A percentile compares a stretch with the other conserved stretches of the same genome.
These are phyloP conservation scores for Cercospora zeae-maydis DNA, from an alignment of 2,329 filamentous ascomycete species.

Conservation along the genomic window DNA sequence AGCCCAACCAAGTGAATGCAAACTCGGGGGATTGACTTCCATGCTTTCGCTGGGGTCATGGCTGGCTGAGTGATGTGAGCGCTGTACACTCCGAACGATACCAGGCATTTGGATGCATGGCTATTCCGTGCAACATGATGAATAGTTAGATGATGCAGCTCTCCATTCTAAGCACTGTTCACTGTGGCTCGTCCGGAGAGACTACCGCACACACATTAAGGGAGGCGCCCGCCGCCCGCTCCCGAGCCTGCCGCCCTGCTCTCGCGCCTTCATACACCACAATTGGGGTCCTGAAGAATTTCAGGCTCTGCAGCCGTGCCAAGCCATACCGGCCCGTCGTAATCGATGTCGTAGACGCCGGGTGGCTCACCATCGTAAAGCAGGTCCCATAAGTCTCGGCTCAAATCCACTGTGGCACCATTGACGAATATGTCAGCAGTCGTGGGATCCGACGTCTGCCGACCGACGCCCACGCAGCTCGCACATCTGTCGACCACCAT, in stretches of 20 bases:
- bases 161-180: neutral
- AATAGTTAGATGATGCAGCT: neutral
- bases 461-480: neutral
- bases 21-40: neutral
- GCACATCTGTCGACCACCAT: neutral
- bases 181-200: neutral
- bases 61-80: neutral
- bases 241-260: neutral
- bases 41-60: neutral
- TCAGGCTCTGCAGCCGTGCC: neutral
- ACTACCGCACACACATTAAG: neutral
- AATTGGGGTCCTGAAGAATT: neutral
- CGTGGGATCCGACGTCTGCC: neutral
- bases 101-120: neutral
- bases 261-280: neutral
- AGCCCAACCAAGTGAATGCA: neutral
- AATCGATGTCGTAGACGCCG: neutral
- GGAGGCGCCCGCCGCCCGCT: neutral
- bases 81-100: neutral
- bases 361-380: neutral
- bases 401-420: neutral
- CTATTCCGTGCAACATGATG: neutral
- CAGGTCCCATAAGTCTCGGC: neutral
- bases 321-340: neutral
- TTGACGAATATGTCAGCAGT: neutral